Evolutionary conservation across 768 basidiomycete genomes (phyloP).

Genomic region (Tylopilus sp.): DNA sequence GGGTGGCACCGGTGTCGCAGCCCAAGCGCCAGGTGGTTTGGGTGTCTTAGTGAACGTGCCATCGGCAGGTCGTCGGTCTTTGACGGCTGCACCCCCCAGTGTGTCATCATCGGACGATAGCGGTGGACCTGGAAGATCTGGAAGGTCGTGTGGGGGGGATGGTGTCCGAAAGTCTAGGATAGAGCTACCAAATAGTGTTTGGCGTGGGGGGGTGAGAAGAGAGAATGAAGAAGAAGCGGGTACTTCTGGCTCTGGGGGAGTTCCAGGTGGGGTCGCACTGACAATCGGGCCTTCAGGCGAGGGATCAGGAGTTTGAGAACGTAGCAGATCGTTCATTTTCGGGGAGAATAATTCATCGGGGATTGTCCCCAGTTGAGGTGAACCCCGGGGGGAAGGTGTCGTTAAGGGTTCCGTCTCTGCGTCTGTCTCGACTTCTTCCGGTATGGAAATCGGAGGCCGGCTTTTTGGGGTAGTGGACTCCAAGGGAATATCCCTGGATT

Average conservation of each 20-base stretch:
- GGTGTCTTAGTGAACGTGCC: slow-evolving; percentile 41
- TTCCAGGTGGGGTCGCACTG: slow-evolving; percentile 25
- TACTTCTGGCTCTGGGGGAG: slow-evolving; percentile 11
- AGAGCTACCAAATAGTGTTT: slow-evolving; percentile 37
- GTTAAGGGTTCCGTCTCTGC: slow-evolving; percentile 28
- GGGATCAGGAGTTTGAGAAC: slow-evolving; percentile 3
- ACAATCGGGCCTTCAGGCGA: slow-evolving; percentile 4
- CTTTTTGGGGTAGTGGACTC: slow-evolving; percentile 29
- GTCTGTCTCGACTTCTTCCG: slow-evolving; percentile 20
- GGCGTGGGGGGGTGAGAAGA: slow-evolving; percentile 49
- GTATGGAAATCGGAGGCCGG: slow-evolving; percentile 11
- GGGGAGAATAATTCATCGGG: slow-evolving; percentile 18
- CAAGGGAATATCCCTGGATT: slow-evolving; percentile 22
- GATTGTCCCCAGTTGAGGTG: slow-evolving; percentile 12
- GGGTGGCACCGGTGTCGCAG: slow-evolving; percentile 35
- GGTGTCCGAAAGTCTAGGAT: slow-evolving; percentile 56
- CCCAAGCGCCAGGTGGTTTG: slow-evolving; percentile 45
- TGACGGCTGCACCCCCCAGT: slow-evolving; percentile 23
- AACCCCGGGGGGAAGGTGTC: slow-evolving; percentile 19
- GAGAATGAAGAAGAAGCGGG: slow-evolving; percentile 16
- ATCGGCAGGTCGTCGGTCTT: slow-evolving; percentile 12
- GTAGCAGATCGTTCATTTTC: slow-evolving; percentile 16
- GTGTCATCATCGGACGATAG: slow-evolving; percentile 51
- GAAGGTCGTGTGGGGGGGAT: slow-evolving; percentile 57
- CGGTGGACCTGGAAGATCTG: slow-evolving; percentile 66